Evolutionary conservation across 495 filamentous ascomycete species (phyloP).

Genomic region (Penicillium angulare): DNA sequence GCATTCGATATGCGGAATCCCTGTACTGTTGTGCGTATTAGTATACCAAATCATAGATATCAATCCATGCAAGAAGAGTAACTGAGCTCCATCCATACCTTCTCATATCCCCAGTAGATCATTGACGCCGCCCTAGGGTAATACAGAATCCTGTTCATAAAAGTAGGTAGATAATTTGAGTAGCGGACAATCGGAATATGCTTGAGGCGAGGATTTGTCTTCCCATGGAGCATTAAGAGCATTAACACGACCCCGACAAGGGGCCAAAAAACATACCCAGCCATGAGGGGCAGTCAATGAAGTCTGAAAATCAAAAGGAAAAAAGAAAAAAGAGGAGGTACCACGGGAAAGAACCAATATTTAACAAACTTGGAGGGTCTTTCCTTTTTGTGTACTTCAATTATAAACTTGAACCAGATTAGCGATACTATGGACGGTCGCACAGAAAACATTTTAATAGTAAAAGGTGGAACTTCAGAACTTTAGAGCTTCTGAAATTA

Average conservation of each 20-base stretch:
- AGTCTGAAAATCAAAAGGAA: background rate
- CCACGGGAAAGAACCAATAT: background rate
- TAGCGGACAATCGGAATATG: slow-evolving; percentile 29
- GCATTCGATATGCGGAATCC: slow-evolving; percentile 27
- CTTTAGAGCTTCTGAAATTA: too few species aligned
- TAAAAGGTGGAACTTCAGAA: slow-evolving; percentile 5
- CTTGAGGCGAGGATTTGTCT: slow-evolving; percentile 7
- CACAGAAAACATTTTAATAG: slow-evolving; percentile 19
- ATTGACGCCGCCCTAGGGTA: slow-evolving; percentile 18
- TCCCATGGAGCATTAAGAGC: slow-evolving; percentile 7
- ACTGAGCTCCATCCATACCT: too few species aligned
- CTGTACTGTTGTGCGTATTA: slow-evolving; percentile 21
- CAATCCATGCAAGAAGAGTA: too few species aligned
- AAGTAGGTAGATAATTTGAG: slow-evolving; percentile 19
- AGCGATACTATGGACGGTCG: slow-evolving; percentile 6
- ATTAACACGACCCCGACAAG: slow-evolving; percentile 10
- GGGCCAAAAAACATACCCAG: slow-evolving; percentile 7
- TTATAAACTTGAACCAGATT: background rate
- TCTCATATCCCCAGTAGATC: slow-evolving; percentile 28
- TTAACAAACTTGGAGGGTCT: background rate
- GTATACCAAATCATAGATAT: background rate
- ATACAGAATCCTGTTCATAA: slow-evolving; percentile 30
- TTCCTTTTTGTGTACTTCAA: background rate
- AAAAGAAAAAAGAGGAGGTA: background rate
- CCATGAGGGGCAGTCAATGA: too few species aligned